phyloP scores from a whole-genome alignment of 2,329 filamentous ascomycete species.

The Fusarium miscanthi region DNA sequence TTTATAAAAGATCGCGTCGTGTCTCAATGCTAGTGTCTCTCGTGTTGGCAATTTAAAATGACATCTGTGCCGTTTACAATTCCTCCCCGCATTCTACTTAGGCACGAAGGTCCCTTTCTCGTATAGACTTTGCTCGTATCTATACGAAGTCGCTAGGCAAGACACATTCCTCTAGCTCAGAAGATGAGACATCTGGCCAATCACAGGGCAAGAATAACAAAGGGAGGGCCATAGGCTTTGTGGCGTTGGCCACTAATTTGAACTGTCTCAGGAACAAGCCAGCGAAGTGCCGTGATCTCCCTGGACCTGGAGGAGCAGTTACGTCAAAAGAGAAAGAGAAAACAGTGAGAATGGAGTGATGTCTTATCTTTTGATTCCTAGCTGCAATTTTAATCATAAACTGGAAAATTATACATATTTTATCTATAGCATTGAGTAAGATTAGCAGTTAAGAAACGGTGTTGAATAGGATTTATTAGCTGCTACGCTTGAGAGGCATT shows the following conservation, averaged over 20 bases:
- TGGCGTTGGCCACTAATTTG: background rate
- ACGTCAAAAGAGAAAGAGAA: too few relatives aligned
- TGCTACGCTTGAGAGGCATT: too few relatives aligned
- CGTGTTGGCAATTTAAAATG: background rate
- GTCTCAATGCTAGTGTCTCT: background rate
- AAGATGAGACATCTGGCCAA: background rate
- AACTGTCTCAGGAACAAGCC: background rate
- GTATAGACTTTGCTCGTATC: background rate
- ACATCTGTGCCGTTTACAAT: background rate
- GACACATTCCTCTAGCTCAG: background rate
- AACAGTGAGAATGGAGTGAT: background rate
- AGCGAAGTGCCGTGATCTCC: background rate
- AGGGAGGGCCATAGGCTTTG: background rate
- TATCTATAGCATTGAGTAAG: background rate
- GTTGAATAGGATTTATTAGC: too few relatives aligned
- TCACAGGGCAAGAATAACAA: background rate
- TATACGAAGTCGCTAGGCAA: background rate
- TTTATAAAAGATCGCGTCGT: background rate
- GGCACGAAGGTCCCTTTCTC: background rate
- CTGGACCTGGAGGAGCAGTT: background rate
- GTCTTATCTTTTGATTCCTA: background rate
- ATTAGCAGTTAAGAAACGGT: too few relatives aligned
- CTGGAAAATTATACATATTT: background rate
- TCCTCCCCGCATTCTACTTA: background rate
- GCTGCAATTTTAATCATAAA: accelerated